phyloP scores from a whole-genome alignment of 306 rosid species.

The Inga laurina region DNA sequence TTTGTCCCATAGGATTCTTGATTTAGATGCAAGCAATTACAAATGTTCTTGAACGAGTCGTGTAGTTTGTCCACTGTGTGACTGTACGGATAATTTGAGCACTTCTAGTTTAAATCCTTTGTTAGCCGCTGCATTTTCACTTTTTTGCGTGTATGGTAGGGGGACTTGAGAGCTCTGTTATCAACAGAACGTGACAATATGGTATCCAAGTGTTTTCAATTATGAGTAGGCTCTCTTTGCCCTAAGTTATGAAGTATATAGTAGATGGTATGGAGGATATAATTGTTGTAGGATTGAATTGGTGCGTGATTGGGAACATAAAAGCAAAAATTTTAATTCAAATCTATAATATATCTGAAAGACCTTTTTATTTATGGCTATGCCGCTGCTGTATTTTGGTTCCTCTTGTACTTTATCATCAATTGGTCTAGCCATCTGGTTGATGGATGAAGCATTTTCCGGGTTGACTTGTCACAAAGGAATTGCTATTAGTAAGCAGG shows the following conservation, averaged over 20 bases:
- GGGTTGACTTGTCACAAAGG: too few relatives aligned
- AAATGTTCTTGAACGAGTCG: conserved; percentile 3
- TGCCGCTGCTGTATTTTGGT: too few relatives aligned
- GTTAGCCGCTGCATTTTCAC: neutral
- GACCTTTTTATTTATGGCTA: too few relatives aligned
- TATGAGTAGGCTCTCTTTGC: neutral
- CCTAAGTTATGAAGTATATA: neutral
- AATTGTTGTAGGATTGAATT: neutral
- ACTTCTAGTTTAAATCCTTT: neutral
- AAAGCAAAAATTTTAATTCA: neutral
- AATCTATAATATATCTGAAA: neutral
- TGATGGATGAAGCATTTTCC: too few relatives aligned
- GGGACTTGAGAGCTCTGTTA: neutral
- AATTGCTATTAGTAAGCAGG: too few relatives aligned
- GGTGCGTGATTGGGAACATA: neutral
- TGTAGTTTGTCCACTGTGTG: conserved; percentile 10
- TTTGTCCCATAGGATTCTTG: neutral
- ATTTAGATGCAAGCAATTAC: neutral
- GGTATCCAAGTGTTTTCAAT: conserved; percentile 1
- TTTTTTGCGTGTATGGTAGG: neutral
- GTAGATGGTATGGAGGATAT: neutral
- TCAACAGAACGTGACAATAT: neutral
- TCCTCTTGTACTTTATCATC: too few relatives aligned
- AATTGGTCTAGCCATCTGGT: too few relatives aligned
- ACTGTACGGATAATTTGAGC: conserved; percentile 14